phyloP scores from a whole-genome alignment of 2,329 filamentous ascomycete species.

The Fusarium mexicanum region DNA sequence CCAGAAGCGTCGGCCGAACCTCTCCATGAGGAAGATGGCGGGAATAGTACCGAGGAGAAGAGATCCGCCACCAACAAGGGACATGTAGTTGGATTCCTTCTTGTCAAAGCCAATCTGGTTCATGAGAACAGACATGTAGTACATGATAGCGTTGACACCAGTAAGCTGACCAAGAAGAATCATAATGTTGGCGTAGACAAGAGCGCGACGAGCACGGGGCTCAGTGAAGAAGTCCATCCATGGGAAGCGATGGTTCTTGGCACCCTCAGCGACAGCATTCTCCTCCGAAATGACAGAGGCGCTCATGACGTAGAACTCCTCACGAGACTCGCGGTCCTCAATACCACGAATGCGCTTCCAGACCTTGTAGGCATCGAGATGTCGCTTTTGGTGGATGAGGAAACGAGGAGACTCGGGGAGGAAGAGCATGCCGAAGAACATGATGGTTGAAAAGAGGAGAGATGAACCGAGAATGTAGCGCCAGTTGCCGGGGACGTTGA shows the following conservation, averaged over 20 bases:
- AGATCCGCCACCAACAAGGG: slow-evolving; percentile 74
- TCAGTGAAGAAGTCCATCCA: slow-evolving; percentile 81
- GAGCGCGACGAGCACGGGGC: slow-evolving; percentile 71
- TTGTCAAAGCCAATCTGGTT: slow-evolving; percentile 72
- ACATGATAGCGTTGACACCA: slow-evolving; percentile 75
- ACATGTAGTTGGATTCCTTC: slow-evolving; percentile 76
- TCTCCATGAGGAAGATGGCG: slow-evolving; percentile 76
- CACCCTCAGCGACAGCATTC: slow-evolving; percentile 59
- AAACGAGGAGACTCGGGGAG: slow-evolving; percentile 76
- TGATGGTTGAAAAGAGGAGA: slow-evolving; percentile 68
- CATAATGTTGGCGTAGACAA: slow-evolving; percentile 76
- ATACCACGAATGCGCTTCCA: slow-evolving; percentile 78
- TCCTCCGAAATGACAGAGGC: slow-evolving; percentile 68
- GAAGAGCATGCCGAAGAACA: slow-evolving; percentile 69
- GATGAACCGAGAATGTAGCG: slow-evolving; percentile 78
- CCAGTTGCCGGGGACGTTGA: slow-evolving; percentile 76
- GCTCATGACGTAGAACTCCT: slow-evolving; percentile 79
- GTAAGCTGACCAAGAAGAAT: slow-evolving; percentile 76
- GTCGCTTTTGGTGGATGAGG: slow-evolving; percentile 72
- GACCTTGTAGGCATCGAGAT: slow-evolving; percentile 63
- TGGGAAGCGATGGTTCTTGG: slow-evolving; percentile 65
- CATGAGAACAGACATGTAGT: slow-evolving; percentile 78
- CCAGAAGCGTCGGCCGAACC: slow-evolving; percentile 78
- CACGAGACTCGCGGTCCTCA: slow-evolving; percentile 63
- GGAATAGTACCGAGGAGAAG: slow-evolving; percentile 75